Conservation (phyloP, 305 asterid species). For the Euphrasia arctica region DNA sequence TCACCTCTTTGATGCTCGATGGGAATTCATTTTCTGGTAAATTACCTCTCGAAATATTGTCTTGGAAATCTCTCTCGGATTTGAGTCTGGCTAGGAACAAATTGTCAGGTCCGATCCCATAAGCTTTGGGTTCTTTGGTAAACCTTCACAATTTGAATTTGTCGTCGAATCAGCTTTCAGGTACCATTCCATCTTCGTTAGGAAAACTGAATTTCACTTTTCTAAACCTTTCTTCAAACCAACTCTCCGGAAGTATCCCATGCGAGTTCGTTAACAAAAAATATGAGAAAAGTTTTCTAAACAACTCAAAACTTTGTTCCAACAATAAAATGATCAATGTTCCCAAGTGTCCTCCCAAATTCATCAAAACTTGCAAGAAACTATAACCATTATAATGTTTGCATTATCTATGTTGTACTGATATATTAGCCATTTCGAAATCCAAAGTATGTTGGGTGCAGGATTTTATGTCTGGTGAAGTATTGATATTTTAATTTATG, state of each 20-base stretch:
- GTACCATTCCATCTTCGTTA: no score
- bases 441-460: no score
- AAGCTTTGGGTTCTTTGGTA: conserved; percentile 42
- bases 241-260: conserved; percentile 53
- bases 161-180: conserved; percentile 53
- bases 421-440: no score
- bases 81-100: conserved; percentile 67
- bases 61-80: conserved; percentile 58
- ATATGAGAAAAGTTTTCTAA: conserved; percentile 56
- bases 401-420: no score
- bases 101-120: conserved; percentile 69
- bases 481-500: no score
- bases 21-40: conserved; percentile 70
- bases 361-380: no score
- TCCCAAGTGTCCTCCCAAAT: conserved; percentile 5
- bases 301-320: conserved; percentile 63
- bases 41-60: conserved; percentile 54
- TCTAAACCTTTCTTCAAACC: no score
- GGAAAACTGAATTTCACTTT: no score
- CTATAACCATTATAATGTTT: no score
- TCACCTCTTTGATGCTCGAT: conserved; percentile 47
- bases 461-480: no score
- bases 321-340: conserved; percentile 35
- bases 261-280: conserved; percentile 62
- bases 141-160: conserved; percentile 60